These are phyloP conservation scores for Phialocephala sp. DNA, from an alignment of 2,329 filamentous ascomycete genomes.

Conservation along the genomic window DNA sequence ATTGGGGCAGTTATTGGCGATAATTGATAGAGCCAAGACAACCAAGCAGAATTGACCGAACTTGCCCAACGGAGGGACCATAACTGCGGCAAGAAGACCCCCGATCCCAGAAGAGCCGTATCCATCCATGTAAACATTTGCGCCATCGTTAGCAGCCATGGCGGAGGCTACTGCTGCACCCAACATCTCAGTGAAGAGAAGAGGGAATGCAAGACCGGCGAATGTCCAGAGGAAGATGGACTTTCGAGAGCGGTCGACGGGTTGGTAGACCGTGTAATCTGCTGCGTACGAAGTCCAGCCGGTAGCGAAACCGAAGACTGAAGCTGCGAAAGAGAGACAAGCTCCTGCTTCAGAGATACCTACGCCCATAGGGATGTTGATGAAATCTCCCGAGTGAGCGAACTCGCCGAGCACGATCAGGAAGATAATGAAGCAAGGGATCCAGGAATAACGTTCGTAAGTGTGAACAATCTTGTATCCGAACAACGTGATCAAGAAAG, in stretches of 20 bases:
- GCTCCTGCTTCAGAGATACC: constrained; percentile 65
- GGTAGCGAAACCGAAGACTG: constrained; percentile 71
- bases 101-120: constrained; percentile 65
- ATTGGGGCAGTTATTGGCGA: constrained; percentile 75
- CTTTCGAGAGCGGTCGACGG: constrained; percentile 59
- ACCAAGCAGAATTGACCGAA: constrained; percentile 77
- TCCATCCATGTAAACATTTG: constrained; percentile 60
- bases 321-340: constrained; percentile 68
- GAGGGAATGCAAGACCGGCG: constrained; percentile 70
- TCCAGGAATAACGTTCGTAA: constrained; percentile 79
- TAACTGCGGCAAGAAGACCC: constrained; percentile 69
- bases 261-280: constrained; percentile 84
- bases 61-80: constrained; percentile 65
- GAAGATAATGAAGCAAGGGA: constrained; percentile 75
- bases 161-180: constrained; percentile 74
- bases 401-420: constrained; percentile 73
- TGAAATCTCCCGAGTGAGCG: constrained; percentile 69
- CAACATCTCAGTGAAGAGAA: constrained; percentile 76
- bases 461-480: constrained; percentile 77
- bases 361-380: constrained; percentile 61
- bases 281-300: constrained; percentile 78
- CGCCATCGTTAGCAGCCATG: constrained; percentile 56
- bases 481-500: constrained; percentile 73
- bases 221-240: constrained; percentile 75
- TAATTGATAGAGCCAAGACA: constrained; percentile 68